Conservation (phyloP, 148 eudicot species). For the Arbutus unedo region DNA sequence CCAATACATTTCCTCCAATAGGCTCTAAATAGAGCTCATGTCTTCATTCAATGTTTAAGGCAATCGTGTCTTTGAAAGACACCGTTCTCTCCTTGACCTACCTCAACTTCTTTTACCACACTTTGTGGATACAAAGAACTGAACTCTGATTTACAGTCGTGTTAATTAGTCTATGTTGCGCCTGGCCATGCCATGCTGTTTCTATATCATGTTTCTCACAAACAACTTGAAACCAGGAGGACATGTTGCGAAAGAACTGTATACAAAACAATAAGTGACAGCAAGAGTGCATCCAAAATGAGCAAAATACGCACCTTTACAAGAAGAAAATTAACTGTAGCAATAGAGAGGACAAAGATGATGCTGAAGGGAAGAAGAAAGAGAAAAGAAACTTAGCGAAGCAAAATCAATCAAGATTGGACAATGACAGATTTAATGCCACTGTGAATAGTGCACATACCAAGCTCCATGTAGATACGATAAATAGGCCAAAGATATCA, state of each 20-base stretch:
- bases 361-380: slow-evolving; percentile 41
- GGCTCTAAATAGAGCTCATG: not conserved
- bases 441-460: slow-evolving; percentile 34
- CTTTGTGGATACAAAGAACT: slow-evolving; percentile 1
- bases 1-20: not conserved
- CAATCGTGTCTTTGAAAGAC: not conserved
- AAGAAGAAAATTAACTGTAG: slow-evolving; percentile 70
- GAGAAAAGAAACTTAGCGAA: slow-evolving; percentile 3
- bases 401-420: slow-evolving; percentile 17
- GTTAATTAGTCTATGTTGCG: not conserved
- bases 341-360: slow-evolving; percentile 59
- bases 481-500: slow-evolving; percentile 61
- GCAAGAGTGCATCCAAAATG: not conserved
- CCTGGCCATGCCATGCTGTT: not conserved
- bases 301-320: slow-evolving; percentile 57
- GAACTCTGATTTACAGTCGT: not conserved
- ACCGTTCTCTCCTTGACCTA: not conserved
- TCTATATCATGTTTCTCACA: slow-evolving; percentile 1
- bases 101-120: not conserved
- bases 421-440: not conserved
- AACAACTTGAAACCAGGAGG: slow-evolving; percentile 11
- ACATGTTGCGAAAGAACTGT: slow-evolving; percentile 8
- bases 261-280: not conserved
- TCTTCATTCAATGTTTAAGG: not conserved
- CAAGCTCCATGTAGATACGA: slow-evolving; percentile 88